Evolutionary conservation across 306 rosid genomes (phyloP).

Genomic region (Luffa acutangula): DNA sequence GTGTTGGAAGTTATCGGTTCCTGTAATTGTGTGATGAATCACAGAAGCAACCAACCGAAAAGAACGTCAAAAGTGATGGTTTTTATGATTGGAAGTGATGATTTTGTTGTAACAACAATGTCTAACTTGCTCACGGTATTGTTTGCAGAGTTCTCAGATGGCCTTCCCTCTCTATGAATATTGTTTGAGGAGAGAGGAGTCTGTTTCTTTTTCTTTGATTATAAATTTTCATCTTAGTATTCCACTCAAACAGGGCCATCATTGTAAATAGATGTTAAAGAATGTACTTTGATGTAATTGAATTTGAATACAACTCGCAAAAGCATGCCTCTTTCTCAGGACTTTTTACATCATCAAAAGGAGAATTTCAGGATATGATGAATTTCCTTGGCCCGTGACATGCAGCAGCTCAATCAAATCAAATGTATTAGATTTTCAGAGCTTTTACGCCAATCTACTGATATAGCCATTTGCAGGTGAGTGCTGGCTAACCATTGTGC

Average conservation of each 20-base stretch:
- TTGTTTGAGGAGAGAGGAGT: background rate
- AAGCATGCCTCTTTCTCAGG: background rate
- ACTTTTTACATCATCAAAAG: background rate
- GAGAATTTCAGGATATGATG: background rate
- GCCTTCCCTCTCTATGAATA: background rate
- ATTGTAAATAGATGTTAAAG: constrained; percentile 1
- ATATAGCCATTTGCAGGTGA: background rate
- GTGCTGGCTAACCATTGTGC: background rate
- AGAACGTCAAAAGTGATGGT: background rate
- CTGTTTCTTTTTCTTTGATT: background rate
- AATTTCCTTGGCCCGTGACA: background rate
- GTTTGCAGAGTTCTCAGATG: constrained; percentile 1
- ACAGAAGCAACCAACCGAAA: background rate
- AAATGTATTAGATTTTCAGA: background rate
- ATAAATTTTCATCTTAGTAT: background rate
- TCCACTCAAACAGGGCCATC: background rate
- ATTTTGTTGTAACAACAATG: background rate
- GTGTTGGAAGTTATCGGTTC: constrained; percentile 4
- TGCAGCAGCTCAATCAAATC: background rate
- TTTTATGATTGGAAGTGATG: background rate
- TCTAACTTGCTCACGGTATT: background rate
- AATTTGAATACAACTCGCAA: background rate
- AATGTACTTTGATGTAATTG: background rate
- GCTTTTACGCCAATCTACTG: background rate
- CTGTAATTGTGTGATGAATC: background rate